Evolutionary conservation across 179 eudicot genomes (phyloP).

Genomic region (Sideroxylon spinosum): DNA sequence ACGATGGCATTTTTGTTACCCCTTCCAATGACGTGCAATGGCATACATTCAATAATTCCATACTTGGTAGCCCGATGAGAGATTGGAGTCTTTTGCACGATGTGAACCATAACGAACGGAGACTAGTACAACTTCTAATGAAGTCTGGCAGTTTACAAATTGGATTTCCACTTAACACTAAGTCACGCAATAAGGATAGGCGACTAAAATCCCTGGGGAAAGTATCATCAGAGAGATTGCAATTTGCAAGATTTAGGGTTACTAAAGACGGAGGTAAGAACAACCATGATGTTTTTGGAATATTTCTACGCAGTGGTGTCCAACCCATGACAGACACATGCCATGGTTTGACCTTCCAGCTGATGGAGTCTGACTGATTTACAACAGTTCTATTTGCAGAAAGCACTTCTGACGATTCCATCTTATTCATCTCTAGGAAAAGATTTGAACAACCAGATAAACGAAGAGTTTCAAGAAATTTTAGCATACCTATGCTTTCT

Average conservation of each 20-base stretch:
- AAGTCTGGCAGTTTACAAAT: too few relatives aligned
- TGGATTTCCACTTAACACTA: not conserved
- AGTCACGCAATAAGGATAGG: not conserved
- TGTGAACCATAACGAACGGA: too few relatives aligned
- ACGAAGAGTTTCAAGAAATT: not conserved
- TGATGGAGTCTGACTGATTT: not conserved
- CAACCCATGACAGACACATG: not conserved
- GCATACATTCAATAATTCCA: too few relatives aligned
- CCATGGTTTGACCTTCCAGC: not conserved
- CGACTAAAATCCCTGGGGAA: not conserved
- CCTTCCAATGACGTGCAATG: too few relatives aligned
- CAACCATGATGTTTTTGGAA: not conserved
- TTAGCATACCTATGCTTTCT: not conserved
- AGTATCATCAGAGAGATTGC: conserved; percentile 10
- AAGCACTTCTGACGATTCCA: not conserved
- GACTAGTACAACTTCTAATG: too few relatives aligned
- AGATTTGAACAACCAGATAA: not conserved
- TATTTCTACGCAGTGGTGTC: not conserved
- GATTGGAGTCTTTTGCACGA: too few relatives aligned
- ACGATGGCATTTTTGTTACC: too few relatives aligned
- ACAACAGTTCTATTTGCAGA: not conserved
- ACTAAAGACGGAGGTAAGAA: conserved; percentile 10
- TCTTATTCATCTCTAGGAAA: not conserved
- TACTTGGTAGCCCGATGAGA: too few relatives aligned
- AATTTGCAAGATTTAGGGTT: not conserved